Evolutionary conservation across 2,329 filamentous ascomycete genomes (phyloP).

Genomic region (Colletotrichum paranaense): DNA sequence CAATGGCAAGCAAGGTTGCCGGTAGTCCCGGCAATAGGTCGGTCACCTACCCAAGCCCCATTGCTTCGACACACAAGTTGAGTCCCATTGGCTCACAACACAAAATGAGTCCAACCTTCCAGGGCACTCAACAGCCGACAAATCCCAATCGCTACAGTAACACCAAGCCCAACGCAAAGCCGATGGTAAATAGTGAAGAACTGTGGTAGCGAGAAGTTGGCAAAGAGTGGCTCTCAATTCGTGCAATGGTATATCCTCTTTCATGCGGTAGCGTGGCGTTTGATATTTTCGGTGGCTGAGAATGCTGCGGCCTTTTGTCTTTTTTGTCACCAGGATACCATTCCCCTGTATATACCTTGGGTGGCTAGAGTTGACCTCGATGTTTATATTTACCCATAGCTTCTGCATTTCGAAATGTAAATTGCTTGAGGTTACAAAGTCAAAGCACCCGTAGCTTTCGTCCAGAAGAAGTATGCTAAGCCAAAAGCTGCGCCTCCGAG

Average conservation of each 20-base stretch:
- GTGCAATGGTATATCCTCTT: neutral
- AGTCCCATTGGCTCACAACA: constrained; percentile 14
- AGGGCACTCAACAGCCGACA: constrained; percentile 13
- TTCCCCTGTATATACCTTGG: constrained; percentile 9
- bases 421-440: constrained; percentile 9
- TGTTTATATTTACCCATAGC: neutral
- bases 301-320: neutral
- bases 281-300: constrained; percentile 6
- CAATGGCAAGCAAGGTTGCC: constrained; percentile 33
- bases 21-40: constrained; percentile 29
- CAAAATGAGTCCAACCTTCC: constrained; percentile 24
- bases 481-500: constrained; percentile 29
- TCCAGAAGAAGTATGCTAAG: constrained; percentile 18
- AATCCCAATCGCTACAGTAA: constrained; percentile 13
- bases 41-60: constrained; percentile 29
- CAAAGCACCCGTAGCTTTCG: constrained; percentile 1
- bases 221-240: neutral
- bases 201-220: constrained; percentile 11
- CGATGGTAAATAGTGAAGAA: constrained; percentile 33
- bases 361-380: constrained; percentile 30
- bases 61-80: constrained; percentile 22
- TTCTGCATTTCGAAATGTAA: neutral
- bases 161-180: constrained; percentile 18
- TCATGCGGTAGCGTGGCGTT: constrained; percentile 25
- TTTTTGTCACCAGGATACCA: neutral